These are phyloP conservation scores for Eleusine coracana DNA, from an alignment of 176 grass and related monocot species.

Conservation along the genomic window DNA sequence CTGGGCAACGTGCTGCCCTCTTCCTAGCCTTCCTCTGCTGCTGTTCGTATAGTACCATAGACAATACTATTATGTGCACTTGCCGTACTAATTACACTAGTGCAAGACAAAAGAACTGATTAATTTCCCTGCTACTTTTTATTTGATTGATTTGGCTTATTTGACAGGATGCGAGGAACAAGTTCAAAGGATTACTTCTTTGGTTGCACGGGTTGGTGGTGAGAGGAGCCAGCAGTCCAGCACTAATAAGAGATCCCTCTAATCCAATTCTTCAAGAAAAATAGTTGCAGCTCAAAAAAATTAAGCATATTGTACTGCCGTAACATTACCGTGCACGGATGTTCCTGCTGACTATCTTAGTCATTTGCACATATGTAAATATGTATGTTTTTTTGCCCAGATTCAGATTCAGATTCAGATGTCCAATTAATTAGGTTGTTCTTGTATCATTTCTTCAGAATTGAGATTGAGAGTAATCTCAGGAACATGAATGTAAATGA, in stretches of 20 bases:
- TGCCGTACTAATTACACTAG: too few species aligned
- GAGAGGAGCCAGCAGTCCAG: background rate
- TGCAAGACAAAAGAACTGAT: too few species aligned
- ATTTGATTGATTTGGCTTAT: slow-evolving; percentile 1
- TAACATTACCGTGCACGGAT: background rate
- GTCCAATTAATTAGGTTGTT: background rate
- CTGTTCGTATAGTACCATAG: too few species aligned
- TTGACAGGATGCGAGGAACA: background rate
- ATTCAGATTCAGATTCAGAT: too few species aligned
- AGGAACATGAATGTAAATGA: background rate
- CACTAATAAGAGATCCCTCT: background rate
- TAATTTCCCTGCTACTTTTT: background rate
- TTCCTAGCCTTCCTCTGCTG: too few species aligned
- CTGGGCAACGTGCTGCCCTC: background rate
- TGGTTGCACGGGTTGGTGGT: slow-evolving; percentile 46
- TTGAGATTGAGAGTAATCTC: background rate
- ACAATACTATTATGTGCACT: too few species aligned
- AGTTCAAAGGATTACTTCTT: slow-evolving; percentile 46
- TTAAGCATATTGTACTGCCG: background rate
- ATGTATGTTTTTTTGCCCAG: background rate
- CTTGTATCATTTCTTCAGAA: background rate
- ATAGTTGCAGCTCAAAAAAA: background rate
- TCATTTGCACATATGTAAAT: background rate
- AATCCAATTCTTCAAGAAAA: too few species aligned
- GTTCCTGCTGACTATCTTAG: background rate